A percentile compares a stretch with the other conserved stretches of the same genome.
These are phyloP conservation scores for Cladophialophora yegresii DNA, from an alignment of 2,329 filamentous ascomycete genomes.

Conservation along the genomic window DNA sequence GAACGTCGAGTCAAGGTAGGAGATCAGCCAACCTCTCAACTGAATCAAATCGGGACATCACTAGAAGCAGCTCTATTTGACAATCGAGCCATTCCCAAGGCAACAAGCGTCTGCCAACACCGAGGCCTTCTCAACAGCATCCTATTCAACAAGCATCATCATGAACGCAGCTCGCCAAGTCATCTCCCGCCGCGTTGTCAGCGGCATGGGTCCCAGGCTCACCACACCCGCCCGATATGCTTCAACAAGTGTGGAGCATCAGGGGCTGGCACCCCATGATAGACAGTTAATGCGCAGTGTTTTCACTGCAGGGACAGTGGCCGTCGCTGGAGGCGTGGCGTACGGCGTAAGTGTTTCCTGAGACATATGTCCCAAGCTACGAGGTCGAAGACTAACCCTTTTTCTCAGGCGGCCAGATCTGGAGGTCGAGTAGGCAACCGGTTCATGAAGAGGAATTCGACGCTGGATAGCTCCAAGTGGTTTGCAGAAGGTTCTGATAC, in stretches of 20 bases:
- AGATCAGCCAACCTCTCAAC: not conserved
- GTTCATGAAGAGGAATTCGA: conserved; percentile 23
- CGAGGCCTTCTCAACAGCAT: not conserved
- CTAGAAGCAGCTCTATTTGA: not conserved
- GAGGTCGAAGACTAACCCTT: conserved; percentile 5
- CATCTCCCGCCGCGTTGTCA: conserved; percentile 24
- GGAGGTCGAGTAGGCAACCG: conserved; percentile 26
- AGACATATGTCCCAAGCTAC: not conserved
- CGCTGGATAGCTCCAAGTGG: conserved; percentile 32
- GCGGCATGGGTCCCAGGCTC: conserved; percentile 25
- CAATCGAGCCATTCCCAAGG: not conserved
- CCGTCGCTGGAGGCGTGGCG: conserved; percentile 21
- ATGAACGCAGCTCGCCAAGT: conserved; percentile 32
- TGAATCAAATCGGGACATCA: not conserved
- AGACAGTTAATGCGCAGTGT: conserved; percentile 24
- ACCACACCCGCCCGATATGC: conserved; percentile 26
- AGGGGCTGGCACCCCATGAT: conserved; percentile 15
- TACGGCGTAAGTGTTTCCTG: conserved; percentile 31
- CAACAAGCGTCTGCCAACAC: not conserved
- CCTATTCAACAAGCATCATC: conserved; percentile 5
- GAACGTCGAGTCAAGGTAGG: not conserved
- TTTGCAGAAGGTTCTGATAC: conserved; percentile 27
- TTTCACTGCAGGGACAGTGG: conserved; percentile 23
- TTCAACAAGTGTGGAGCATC: conserved; percentile 16
- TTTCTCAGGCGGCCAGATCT: conserved; percentile 28